Evolutionary conservation across 2,329 filamentous ascomycete species (phyloP).

Genomic region (Colletotrichum falcatum): DNA sequence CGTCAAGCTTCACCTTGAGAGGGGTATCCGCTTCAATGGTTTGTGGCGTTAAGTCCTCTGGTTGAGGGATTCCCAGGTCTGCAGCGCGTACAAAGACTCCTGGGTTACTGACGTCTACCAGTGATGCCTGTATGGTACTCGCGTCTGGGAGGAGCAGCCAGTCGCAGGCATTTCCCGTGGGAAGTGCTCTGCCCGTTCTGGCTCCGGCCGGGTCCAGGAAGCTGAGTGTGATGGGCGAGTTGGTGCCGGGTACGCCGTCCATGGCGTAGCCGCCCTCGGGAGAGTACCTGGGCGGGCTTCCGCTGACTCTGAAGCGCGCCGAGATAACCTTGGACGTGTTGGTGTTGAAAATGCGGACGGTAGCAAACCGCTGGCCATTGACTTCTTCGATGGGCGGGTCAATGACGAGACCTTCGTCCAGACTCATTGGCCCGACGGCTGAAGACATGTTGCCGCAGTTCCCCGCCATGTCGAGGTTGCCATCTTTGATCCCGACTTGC

Average conservation of each 20-base stretch:
- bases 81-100: constrained; percentile 54
- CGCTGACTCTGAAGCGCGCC: constrained; percentile 51
- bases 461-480: constrained; percentile 66
- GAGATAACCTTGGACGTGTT: constrained; percentile 50
- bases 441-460: constrained; percentile 73
- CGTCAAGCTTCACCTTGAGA: constrained; percentile 51
- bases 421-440: constrained; percentile 69
- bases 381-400: constrained; percentile 16
- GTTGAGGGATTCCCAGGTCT: constrained; percentile 47
- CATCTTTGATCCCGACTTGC: constrained; percentile 65
- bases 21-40: constrained; percentile 48
- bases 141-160: constrained; percentile 47
- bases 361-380: constrained; percentile 25
- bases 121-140: constrained; percentile 49
- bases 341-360: constrained; percentile 49
- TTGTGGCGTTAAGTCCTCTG: constrained; percentile 43
- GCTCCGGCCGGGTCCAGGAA: constrained; percentile 56
- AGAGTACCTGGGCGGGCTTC: constrained; percentile 45
- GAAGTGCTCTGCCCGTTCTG: constrained; percentile 54
- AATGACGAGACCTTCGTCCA: constrained; percentile 61
- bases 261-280: constrained; percentile 52
- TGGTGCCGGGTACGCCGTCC: constrained; percentile 54
- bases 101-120: constrained; percentile 57
- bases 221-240: constrained; percentile 51
- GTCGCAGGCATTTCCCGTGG: constrained; percentile 54